Base-by-base conservation (phyloP, 202 grass and related monocot species). In the Schoenoplectus triqueter region DNA sequence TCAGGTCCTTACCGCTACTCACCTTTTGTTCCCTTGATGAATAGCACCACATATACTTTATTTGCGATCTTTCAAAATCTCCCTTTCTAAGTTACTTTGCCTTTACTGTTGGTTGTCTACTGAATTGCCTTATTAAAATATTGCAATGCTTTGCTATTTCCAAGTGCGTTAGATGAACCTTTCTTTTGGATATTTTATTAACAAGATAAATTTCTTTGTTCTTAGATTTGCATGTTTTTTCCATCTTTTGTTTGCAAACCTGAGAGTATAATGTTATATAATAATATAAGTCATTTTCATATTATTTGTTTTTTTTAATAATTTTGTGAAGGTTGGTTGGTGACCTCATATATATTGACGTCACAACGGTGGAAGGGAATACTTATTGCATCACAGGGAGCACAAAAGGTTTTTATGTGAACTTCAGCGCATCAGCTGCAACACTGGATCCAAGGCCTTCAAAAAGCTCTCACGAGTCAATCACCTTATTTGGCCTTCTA, bases 331-430 rank as follows among this genome's bases (percentile, higher is more conserved):
- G 96, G 89, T 86, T 99, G 82, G 89, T 89, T 44, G 96, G 96
- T 62, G 96, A 99, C 89, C 88, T 99, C 45, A 92, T 99, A 64
- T 99, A 99, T 92, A 88, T 99, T 84, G 93, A 99, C 81, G 86
- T 92, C 49, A 85, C 84, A 15, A 94, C 90, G 39, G 73, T 96
- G 84, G 96, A 99, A 96, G 96, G 96, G 82, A 99, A 91, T 74
- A 87, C 84, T 21, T 91, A 87, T 78, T 99, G 96, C 85, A 92
- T 99, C 85, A 99, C 96, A 45, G 96, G 96, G 80, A 99, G 60
- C 76, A 94, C 96, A 22, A 96, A 92, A 91, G 87, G 86, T 45
- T 99, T 99, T 86, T 99, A 96, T 73, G 88, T 96, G 70, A 99
- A 99, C 14, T 87, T 82, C 85, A 99, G 92, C 71, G 55, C 75